Evolutionary conservation across 2,329 filamentous ascomycete genomes (phyloP), one percentile per base, ranked within the genome.

Genomic region (Hypoxylon sp.): DNA sequence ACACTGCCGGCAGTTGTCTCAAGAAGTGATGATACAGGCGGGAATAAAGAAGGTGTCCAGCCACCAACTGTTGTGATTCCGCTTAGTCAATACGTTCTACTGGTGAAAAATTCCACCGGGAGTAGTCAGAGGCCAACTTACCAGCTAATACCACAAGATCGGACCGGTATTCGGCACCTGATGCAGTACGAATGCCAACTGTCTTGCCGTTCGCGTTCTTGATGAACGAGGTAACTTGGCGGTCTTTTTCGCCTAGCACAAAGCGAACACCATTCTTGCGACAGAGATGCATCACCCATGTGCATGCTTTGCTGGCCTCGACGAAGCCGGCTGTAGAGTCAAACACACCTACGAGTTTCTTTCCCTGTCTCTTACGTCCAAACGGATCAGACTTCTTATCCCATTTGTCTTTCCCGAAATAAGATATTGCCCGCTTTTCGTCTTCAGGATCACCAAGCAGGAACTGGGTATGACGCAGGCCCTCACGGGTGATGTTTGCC

Each of bases 231-330:
- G 63, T 38, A 11, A 73, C 67, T 25, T 72, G 70, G 2, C 73
- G 70, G 2, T 60, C 53, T 9, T 34, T 59, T 14, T 63, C 61
- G 0, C 77, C 80, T 1, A 85, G 75, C 1, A 84, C 65, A 30
- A 83, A 80, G 81, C 83, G 0, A 83, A 83, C 6, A 78, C 72
- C 3, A 45, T 65, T n/a, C 74, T 72, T 1, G 80, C 81, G 64
- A 34, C 60, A 63, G 30, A 82, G 80, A 68, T 84, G 77, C 0
- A 71, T 69, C 11, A 65, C 70, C 70, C 70, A 74, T 4, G 38
- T 60, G 60, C 84, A 86, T 0, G 82, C 82, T 60, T 82, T 83
- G 60, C 84, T 81, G 0, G 84, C 83, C 14, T 79, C 67, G 3
- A 78, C 79, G 13, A 82, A 76, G 1, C 84, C 84, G 7, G 81